Evolutionary conservation across 2,329 filamentous ascomycete species (phyloP).

Genomic region (Coniella vitis): DNA sequence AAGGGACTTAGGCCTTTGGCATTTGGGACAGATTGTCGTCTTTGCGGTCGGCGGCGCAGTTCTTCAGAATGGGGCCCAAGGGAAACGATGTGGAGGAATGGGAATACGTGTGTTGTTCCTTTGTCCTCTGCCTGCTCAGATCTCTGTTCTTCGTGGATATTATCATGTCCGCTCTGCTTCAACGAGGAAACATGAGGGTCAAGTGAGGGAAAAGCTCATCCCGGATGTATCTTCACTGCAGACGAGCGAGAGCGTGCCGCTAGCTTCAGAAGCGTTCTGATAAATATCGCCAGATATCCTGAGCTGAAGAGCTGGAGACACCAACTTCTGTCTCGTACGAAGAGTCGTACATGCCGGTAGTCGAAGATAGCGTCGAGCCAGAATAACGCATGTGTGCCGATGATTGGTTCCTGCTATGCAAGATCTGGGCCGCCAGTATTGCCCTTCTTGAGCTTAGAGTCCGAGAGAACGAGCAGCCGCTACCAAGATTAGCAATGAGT

Average conservation of each 20-base stretch:
- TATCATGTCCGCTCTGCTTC: conserved; percentile 14
- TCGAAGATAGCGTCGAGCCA: too few relatives aligned
- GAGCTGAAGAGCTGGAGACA: too few relatives aligned
- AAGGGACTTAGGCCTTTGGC: conserved; percentile 3
- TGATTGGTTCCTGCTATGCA: too few relatives aligned
- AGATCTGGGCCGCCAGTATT: too few relatives aligned
- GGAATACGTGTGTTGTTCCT: not conserved
- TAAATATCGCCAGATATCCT: not conserved
- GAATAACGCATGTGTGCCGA: too few relatives aligned
- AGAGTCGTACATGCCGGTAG: too few relatives aligned
- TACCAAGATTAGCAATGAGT: too few relatives aligned
- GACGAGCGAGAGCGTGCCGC: not conserved
- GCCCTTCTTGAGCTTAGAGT: too few relatives aligned
- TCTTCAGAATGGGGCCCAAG: conserved; percentile 5
- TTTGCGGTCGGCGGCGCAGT: conserved; percentile 16
- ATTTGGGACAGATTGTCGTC: conserved; percentile 19
- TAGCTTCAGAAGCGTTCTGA: not conserved
- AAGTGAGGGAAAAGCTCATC: conserved; percentile 17
- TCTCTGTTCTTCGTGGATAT: conserved; percentile 27
- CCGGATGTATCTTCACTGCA: conserved; percentile 21
- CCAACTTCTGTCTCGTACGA: too few relatives aligned
- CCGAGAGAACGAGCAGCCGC: too few relatives aligned
- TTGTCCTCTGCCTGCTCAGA: conserved; percentile 24
- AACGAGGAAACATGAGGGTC: conserved; percentile 9
- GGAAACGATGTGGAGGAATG: not conserved